These are phyloP conservation scores for Diplodia intermedia DNA, from an alignment of 2,329 filamentous ascomycete genomes.

Conservation along the genomic window DNA sequence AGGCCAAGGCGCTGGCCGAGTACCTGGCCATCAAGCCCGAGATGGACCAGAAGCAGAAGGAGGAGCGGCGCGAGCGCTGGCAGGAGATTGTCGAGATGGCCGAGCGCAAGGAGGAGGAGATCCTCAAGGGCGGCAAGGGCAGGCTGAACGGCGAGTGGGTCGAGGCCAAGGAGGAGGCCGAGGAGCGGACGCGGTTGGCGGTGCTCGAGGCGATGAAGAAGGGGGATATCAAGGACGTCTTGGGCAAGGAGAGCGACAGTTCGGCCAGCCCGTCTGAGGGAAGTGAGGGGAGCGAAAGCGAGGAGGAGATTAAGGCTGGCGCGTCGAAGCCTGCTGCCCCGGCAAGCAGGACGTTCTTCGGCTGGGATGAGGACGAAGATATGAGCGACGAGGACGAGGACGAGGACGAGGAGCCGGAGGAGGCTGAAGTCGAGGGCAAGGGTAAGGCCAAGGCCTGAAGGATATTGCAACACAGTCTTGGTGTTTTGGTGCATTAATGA, in stretches of 20 bases:
- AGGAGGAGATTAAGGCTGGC: slow-evolving; percentile 43
- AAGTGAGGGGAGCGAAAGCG: slow-evolving; percentile 17
- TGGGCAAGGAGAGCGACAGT: slow-evolving; percentile 54
- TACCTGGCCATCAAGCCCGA: slow-evolving; percentile 95
- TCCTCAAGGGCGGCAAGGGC: slow-evolving; percentile 72
- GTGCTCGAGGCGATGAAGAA: slow-evolving; percentile 73
- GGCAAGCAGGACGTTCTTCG: slow-evolving; percentile 65
- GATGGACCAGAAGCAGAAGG: slow-evolving; percentile 94
- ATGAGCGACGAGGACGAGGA: slow-evolving; percentile 57
- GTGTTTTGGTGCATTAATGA: not conserved
- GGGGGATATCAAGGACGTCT: slow-evolving; percentile 56
- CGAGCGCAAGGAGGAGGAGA: slow-evolving; percentile 82
- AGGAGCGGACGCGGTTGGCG: slow-evolving; percentile 80
- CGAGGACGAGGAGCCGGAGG: slow-evolving; percentile 51
- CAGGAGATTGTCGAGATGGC: slow-evolving; percentile 85
- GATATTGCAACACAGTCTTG: not conserved
- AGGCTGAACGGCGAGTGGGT: slow-evolving; percentile 89
- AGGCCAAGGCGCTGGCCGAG: slow-evolving; percentile 93
- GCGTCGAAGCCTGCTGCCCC: slow-evolving; percentile 38
- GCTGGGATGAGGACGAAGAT: slow-evolving; percentile 77
- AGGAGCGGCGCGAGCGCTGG: slow-evolving; percentile 83
- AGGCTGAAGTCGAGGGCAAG: slow-evolving; percentile 52
- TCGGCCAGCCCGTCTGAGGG: slow-evolving; percentile 40
- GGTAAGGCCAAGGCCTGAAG: slow-evolving; percentile 45
- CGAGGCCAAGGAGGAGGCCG: slow-evolving; percentile 90